phyloP scores from a whole-genome alignment of 805 yeast genomes.

The Trichomonascus vanleenenianus region DNA sequence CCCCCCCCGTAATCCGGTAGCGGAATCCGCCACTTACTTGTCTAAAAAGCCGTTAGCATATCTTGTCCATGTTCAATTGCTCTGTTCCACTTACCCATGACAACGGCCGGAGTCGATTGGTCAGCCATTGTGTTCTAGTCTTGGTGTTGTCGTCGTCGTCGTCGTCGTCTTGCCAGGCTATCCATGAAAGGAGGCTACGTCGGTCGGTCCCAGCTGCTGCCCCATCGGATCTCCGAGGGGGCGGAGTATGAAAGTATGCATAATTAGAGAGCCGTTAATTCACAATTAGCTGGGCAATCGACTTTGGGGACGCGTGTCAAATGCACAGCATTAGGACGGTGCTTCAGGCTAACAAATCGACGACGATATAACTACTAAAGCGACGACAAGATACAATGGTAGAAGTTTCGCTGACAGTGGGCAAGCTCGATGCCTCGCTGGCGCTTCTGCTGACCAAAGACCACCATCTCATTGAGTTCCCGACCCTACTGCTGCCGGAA shows the following conservation, averaged over 20 bases:
- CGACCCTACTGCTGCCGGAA: constrained; percentile 86
- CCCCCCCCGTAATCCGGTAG: not conserved
- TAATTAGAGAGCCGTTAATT: too few species aligned
- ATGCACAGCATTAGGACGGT: too few species aligned
- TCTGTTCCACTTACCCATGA: constrained; percentile 64
- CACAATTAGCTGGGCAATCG: too few species aligned
- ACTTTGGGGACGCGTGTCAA: too few species aligned
- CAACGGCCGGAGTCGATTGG: constrained; percentile 66
- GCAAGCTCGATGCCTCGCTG: constrained; percentile 89
- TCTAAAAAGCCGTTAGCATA: constrained; percentile 16
- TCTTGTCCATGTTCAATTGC: not conserved
- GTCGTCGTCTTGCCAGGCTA: too few species aligned
- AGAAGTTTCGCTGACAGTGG: constrained; percentile 89
- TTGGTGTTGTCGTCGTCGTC: too few species aligned
- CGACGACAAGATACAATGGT: constrained; percentile 41
- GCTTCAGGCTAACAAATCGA: too few species aligned
- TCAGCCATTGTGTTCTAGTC: constrained; percentile 18
- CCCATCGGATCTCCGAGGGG: too few species aligned
- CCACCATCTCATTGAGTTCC: constrained; percentile 92
- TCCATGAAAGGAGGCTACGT: too few species aligned
- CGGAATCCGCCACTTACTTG: constrained; percentile 25
- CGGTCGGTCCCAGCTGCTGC: too few species aligned
- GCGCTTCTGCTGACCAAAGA: constrained; percentile 85
- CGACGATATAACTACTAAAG: not conserved
- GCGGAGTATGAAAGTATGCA: too few species aligned